Conservation (phyloP, 108 stramenopile genomes). For the Cylindrotheca fusiformis region DNA sequence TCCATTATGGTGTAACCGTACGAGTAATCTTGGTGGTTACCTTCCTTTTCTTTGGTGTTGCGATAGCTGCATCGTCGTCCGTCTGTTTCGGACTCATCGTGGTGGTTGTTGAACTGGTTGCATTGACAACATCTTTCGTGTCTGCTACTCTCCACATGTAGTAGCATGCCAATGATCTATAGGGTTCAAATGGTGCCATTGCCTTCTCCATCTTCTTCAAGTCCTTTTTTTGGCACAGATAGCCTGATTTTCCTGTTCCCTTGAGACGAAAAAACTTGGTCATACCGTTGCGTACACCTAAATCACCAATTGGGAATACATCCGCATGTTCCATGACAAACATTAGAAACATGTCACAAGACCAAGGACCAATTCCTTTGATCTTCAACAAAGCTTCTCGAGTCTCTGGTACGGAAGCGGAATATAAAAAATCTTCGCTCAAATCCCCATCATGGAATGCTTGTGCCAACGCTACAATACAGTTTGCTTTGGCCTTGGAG, state of each 20-base stretch:
- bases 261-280: conserved; percentile 29
- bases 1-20: no score
- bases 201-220: conserved; percentile 14
- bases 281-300: conserved; percentile 60
- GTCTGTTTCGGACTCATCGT: no score
- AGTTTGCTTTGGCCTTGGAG: conserved; percentile 38
- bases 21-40: no score
- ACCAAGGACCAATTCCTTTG: conserved; percentile 68
- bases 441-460: conserved; percentile 29
- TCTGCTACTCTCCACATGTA: conserved; percentile 52
- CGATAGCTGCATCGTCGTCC: no score
- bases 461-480: conserved; percentile 41
- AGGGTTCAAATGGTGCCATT: conserved; percentile 37
- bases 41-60: no score
- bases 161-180: conserved; percentile 35
- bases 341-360: conserved; percentile 64
- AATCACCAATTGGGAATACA: conserved; percentile 60
- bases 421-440: conserved; percentile 30
- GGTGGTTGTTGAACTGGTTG: no score
- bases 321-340: conserved; percentile 48
- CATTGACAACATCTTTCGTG: conserved; percentile 17
- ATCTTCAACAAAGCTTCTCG: conserved; percentile 38
- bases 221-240: conserved; percentile 41
- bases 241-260: conserved; percentile 15
- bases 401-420: conserved; percentile 12